Evolutionary conservation across 257 asterid genomes (phyloP).

Genomic region (Plantago major): DNA sequence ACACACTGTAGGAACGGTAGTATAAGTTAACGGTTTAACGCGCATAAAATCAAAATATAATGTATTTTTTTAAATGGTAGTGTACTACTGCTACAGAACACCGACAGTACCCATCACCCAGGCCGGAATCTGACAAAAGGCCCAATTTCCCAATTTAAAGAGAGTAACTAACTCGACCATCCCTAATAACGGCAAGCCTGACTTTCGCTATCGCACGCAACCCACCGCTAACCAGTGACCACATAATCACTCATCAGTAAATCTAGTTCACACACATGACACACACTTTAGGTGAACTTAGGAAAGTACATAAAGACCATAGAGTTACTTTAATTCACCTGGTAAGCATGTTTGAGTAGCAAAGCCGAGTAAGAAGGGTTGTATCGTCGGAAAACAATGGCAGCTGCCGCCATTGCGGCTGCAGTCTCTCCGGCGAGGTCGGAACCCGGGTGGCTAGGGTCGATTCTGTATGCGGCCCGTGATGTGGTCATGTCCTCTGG

Average conservation of each 20-base stretch:
- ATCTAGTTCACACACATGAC: constrained; percentile 15
- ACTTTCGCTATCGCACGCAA: constrained; percentile 1
- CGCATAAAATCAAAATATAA: no score
- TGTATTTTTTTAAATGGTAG: no score
- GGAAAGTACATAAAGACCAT: not conserved
- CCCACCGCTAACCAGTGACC: not conserved
- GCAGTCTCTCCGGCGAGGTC: constrained; percentile 64
- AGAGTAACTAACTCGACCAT: not conserved
- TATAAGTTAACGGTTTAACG: no score
- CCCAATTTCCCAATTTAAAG: no score
- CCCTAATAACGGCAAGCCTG: constrained; percentile 8
- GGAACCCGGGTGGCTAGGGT: constrained; percentile 44
- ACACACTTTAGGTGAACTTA: not conserved
- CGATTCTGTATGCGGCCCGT: constrained; percentile 40
- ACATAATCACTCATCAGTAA: constrained; percentile 4
- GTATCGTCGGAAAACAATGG: constrained; percentile 35
- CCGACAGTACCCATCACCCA: no score
- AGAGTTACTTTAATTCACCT: constrained; percentile 37
- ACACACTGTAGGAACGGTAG: no score
- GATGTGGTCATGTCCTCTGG: constrained; percentile 63
- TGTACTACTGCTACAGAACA: no score
- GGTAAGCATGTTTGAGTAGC: constrained; percentile 75
- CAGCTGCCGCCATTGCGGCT: constrained; percentile 61
- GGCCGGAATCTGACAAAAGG: no score
- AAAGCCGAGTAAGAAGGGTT: constrained; percentile 51